Conservation (phyloP, 306 rosid species). For the Canavalia ensiformis region DNA sequence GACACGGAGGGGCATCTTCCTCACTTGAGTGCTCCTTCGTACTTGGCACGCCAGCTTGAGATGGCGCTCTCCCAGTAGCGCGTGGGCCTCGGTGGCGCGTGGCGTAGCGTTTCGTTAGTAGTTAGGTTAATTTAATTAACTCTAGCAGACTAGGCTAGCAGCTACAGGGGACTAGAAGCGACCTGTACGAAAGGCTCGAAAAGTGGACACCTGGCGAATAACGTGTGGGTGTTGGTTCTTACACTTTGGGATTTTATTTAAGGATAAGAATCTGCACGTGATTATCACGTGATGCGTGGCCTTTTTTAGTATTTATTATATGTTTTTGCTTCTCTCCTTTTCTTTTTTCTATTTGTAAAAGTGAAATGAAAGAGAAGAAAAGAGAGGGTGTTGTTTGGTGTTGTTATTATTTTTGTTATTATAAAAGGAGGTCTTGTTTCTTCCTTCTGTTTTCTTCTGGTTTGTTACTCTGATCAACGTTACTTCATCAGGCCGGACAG, state of each 20-base stretch:
- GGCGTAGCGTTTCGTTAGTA: not conserved
- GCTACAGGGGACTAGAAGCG: not conserved
- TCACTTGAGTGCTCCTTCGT: conserved; percentile 79
- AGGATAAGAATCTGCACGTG: conserved; percentile 83
- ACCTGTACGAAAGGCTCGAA: conserved; percentile 15
- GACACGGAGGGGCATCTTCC: conserved; percentile 96
- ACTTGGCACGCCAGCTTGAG: conserved; percentile 69
- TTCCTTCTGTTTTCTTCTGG: not conserved
- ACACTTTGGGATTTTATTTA: conserved; percentile 40
- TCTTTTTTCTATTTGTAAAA: not conserved
- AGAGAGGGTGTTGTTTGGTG: not conserved
- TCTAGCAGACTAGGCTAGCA: not conserved
- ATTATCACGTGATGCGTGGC: conserved; percentile 59
- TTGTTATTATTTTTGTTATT: not conserved
- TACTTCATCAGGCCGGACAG: not conserved
- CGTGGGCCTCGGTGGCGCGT: conserved; percentile 36
- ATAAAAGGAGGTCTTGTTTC: not conserved
- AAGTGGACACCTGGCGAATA: conserved; percentile 63
- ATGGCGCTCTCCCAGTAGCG: conserved; percentile 67
- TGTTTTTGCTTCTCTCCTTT: not conserved
- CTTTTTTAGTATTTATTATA: not conserved
- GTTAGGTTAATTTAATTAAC: not conserved
- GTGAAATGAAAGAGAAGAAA: not conserved
- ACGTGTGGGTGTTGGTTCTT: conserved; percentile 54
- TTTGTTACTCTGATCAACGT: not conserved